phyloP scores from a whole-genome alignment of 345 rosid genomes.

The Salix exigua region DNA sequence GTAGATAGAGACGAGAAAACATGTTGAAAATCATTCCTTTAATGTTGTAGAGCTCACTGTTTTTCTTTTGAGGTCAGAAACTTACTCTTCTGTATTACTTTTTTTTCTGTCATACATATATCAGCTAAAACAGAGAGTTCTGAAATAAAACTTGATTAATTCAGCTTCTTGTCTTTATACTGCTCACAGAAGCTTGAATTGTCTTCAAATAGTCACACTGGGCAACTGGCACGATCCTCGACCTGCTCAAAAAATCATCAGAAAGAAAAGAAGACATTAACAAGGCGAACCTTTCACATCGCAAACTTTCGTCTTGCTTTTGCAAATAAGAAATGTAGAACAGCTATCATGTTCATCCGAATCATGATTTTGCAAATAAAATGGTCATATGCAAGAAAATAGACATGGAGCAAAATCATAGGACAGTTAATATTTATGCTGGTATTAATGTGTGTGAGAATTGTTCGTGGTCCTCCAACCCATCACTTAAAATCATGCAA shows the following conservation, averaged over 20 bases:
- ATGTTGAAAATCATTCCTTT: background rate
- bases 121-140: background rate
- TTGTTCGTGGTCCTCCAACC: background rate
- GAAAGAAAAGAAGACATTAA: background rate
- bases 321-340: background rate
- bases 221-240: conserved; percentile 44
- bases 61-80: background rate
- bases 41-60: background rate
- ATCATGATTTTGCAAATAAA: background rate
- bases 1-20: too few relatives aligned
- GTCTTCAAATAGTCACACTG: conserved; percentile 39
- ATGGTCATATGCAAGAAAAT: too few relatives aligned
- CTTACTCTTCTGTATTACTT: background rate
- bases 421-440: background rate
- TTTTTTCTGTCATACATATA: too few relatives aligned
- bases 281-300: background rate
- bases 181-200: background rate
- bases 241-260: conserved; percentile 23
- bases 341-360: background rate
- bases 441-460: background rate
- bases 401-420: background rate
- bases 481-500: background rate
- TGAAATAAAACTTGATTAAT: background rate
- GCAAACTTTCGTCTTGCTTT: background rate
- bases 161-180: background rate